Evolutionary conservation across 352 stramenopile species (phyloP).

Genomic region (Pythium oligandrum): DNA sequence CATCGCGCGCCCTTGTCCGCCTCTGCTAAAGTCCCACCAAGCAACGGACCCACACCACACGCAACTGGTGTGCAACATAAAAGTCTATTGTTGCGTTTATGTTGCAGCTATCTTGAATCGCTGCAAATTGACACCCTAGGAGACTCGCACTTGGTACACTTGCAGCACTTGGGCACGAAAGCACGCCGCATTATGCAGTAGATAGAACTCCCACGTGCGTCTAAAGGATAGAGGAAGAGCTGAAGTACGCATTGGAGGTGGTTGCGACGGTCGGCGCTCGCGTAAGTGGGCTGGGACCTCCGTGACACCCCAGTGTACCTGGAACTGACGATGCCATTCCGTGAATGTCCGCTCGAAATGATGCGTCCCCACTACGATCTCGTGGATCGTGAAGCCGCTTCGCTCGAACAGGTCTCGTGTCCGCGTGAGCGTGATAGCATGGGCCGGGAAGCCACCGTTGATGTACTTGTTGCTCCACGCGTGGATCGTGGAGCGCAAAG

Average conservation of each 20-base stretch:
- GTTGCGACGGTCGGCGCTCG: no score
- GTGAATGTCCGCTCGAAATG: slow-evolving; percentile 85
- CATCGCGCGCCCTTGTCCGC: not conserved
- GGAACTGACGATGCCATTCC: slow-evolving; percentile 80
- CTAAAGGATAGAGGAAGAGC: slow-evolving; percentile 71
- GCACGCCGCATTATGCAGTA: slow-evolving; percentile 82
- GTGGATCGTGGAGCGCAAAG: slow-evolving; percentile 61
- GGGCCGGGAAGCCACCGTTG: slow-evolving; percentile 52
- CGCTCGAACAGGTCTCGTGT: slow-evolving; percentile 40
- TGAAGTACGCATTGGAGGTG: slow-evolving; percentile 1
- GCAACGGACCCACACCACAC: no score
- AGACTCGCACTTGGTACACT: slow-evolving; percentile 61
- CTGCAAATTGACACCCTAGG: slow-evolving; percentile 14
- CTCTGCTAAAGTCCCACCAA: no score
- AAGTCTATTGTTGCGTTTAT: not conserved
- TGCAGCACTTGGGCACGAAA: slow-evolving; percentile 70
- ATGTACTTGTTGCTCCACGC: slow-evolving; percentile 86
- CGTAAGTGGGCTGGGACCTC: not conserved
- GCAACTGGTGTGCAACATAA: slow-evolving; percentile 9
- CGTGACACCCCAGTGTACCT: slow-evolving; percentile 32
- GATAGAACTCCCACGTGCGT: slow-evolving; percentile 86
- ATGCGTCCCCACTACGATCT: slow-evolving; percentile 61
- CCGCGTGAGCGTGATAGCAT: slow-evolving; percentile 44
- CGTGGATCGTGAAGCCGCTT: slow-evolving; percentile 57
- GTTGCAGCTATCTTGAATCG: slow-evolving; percentile 16